Base-by-base conservation (phyloP, 192 early-diverging fungal species). In the Hyaloraphidium curvatum region DNA sequence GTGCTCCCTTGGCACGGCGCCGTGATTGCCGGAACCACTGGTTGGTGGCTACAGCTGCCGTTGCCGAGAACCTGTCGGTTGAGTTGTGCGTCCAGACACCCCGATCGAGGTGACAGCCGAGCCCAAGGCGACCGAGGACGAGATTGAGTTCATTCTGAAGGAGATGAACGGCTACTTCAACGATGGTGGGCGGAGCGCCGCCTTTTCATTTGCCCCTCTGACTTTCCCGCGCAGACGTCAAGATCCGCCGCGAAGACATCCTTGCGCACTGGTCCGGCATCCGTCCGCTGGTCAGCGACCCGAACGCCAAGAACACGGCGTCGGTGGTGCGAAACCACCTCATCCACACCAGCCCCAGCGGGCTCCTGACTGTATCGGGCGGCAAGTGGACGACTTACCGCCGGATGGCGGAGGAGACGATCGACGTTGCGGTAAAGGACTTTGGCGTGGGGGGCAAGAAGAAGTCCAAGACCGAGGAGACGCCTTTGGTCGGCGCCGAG, bases 301-400 rank as follows among this genome's bases (percentile, higher is more conserved):
- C 92, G 21, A 70, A 72, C 40, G 90, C 90, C 25, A 84, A 84
- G 60, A 89, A 85, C 66, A 93, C 92, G 3, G 83, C 83, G 43
- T 79, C 81, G 25, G 71, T 97, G 66, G 92, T 97, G 30, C 82
- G 92, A 56, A 97, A 90, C 75, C 92, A 97, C 56, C 92, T 97
- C 83, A 88, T 97, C 62, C 76, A 91, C 66, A 83, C 84, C 17
- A 81, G 78, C 21, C 67, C 72, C 25, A 74, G 71, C 40, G 86
- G 84, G 2, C 61, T 97, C 52, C 66, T 97, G 55, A 94, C 92
- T 2, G 91, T 97, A 67, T 89, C 92, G 28, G 92, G 92, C 57
- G 92, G 92, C 54, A 97, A 97, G 62, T 97, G 92, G 92, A 97
- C 92, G 1, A 97, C 92, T 0, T 97, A 93, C 71, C 80, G 92